Conservation (phyloP, 2,329 filamentous ascomycete species). For the Aspergillus puulaauensis region DNA sequence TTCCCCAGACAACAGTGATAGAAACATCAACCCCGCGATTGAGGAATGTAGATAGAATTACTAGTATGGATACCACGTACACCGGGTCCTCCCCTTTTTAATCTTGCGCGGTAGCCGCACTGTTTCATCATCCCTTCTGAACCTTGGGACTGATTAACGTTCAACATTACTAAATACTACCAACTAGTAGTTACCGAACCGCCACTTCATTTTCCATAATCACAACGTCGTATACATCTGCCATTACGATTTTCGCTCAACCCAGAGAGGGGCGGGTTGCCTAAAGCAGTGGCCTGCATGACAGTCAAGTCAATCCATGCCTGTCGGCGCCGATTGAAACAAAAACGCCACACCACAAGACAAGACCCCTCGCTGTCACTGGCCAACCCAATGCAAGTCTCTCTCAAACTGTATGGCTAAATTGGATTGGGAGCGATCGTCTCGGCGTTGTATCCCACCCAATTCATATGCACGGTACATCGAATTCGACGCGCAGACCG, state of each 20-base stretch:
- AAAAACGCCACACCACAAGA: not conserved
- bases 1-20: not conserved
- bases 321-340: conserved; percentile 1
- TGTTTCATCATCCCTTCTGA: conserved; percentile 3
- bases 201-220: not conserved
- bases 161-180: not conserved
- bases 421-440: not conserved
- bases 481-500: not conserved
- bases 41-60: not conserved
- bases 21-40: not conserved
- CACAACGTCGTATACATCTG: not conserved
- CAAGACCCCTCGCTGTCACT: not conserved
- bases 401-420: not conserved
- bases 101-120: conserved; percentile 12
- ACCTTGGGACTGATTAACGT: conserved; percentile 3
- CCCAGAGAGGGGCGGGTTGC: not conserved
- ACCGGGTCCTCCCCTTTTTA: not conserved
- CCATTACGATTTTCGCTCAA: not conserved
- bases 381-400: not conserved
- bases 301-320: conserved; percentile 5
- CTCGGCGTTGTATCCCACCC: not conserved
- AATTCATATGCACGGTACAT: not conserved
- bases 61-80: not conserved
- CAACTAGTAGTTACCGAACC: not conserved
- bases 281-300: conserved; percentile 10